These are phyloP conservation scores for Candolleomyces aberdarensis DNA, from an alignment of 768 basidiomycete species.

Conservation along the genomic window DNA sequence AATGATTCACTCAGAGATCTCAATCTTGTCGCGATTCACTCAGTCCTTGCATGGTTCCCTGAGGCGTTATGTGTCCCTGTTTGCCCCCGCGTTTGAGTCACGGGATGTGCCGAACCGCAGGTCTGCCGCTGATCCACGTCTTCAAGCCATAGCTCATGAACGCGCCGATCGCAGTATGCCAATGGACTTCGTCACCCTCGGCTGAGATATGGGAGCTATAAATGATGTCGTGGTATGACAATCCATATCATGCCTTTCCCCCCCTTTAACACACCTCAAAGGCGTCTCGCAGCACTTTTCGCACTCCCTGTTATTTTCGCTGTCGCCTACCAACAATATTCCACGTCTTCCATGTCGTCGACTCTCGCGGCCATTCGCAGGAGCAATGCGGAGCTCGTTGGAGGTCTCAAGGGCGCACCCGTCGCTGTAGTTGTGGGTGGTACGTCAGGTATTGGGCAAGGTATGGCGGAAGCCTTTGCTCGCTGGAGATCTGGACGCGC, in stretches of 20 bases:
- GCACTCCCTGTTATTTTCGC: background rate
- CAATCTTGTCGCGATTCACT: no score
- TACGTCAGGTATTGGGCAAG: slow-evolving; percentile 42
- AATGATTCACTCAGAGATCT: no score
- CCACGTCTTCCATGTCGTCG: background rate
- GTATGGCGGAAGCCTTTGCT: slow-evolving; percentile 42
- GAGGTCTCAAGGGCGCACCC: slow-evolving; percentile 14
- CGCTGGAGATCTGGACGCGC: slow-evolving; percentile 40
- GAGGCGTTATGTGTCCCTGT: no score
- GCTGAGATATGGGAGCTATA: background rate
- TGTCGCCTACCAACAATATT: background rate
- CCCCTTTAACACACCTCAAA: background rate
- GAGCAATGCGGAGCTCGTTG: background rate
- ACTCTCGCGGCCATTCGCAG: background rate
- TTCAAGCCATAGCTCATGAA: no score
- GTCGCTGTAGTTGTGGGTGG: slow-evolving; percentile 38
- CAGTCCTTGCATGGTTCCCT: no score
- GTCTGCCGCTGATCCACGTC: no score
- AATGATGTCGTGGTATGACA: background rate
- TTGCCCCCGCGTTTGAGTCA: no score
- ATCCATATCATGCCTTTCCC: background rate
- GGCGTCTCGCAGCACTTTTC: background rate
- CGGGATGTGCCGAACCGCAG: no score
- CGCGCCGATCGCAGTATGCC: background rate
- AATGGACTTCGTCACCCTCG: background rate